phyloP scores from a whole-genome alignment of 228 moss, liverwort and hornwort species.

The Sphagnum fallax region DNA sequence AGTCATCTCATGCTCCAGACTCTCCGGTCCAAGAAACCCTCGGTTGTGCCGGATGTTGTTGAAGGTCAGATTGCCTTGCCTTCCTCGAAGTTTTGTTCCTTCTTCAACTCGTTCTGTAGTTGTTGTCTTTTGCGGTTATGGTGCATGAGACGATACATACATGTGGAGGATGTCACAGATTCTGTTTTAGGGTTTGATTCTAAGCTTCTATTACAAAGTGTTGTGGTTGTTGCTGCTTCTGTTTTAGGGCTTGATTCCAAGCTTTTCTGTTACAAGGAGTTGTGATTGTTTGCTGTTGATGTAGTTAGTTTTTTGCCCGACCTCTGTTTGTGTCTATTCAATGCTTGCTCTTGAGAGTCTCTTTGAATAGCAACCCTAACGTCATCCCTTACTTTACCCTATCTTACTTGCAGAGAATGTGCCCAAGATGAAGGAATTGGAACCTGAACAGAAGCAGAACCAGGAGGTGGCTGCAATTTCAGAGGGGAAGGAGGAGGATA shows the following conservation, averaged over 20 bases:
- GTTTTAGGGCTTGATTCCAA: too few species aligned
- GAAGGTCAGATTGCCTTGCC: not conserved
- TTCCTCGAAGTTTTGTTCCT: too few species aligned
- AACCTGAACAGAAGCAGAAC: not conserved
- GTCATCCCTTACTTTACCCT: not conserved
- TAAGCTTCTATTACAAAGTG: too few species aligned
- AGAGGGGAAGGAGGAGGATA: not conserved
- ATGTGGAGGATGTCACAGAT: not conserved
- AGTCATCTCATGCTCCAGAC: slow-evolving; percentile 82
- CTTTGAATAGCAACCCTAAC: not conserved
- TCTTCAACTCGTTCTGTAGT: too few species aligned
- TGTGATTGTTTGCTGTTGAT: too few species aligned
- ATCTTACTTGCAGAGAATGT: not conserved
- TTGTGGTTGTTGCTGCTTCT: too few species aligned
- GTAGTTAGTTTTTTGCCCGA: too few species aligned
- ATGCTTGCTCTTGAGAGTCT: not conserved
- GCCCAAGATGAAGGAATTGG: not conserved
- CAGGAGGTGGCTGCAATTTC: not conserved
- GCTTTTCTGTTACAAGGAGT: too few species aligned
- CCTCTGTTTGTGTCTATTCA: too few species aligned
- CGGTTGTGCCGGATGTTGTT: slow-evolving; percentile 18
- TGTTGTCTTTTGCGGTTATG: too few species aligned
- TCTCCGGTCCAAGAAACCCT: slow-evolving; percentile 28
- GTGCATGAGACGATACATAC: too few species aligned
- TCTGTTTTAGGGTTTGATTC: too few species aligned